These are phyloP conservation scores for Plasmodium blacklocki DNA, from an alignment of 169 alveolate species.

Conservation along the genomic window DNA sequence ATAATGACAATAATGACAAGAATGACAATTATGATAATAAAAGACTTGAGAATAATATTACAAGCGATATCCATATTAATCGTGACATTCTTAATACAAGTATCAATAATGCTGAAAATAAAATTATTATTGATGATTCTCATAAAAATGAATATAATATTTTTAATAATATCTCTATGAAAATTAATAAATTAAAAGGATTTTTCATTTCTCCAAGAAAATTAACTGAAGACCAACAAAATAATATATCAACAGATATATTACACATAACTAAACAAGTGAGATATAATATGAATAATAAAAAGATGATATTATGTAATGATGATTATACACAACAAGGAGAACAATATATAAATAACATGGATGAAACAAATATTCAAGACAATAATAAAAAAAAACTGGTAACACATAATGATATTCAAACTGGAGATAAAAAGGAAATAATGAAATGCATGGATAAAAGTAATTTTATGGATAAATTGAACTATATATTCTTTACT, in stretches of 20 bases:
- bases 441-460: background rate
- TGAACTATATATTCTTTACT: conserved; percentile 17
- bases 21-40: too few relatives aligned
- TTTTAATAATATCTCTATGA: conserved; percentile 26
- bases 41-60: too few relatives aligned
- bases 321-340: background rate
- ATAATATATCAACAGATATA: background rate
- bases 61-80: too few relatives aligned
- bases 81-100: too few relatives aligned
- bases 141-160: conserved; percentile 3
- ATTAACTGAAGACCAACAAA: background rate
- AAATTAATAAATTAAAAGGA: conserved; percentile 13
- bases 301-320: background rate
- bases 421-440: background rate
- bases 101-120: too few relatives aligned
- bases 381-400: background rate
- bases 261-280: background rate
- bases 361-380: background rate
- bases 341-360: background rate
- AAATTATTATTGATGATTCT: too few relatives aligned
- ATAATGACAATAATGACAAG: too few relatives aligned
- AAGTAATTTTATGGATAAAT: conserved; percentile 13
- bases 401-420: background rate
- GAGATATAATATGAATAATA: background rate
- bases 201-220: conserved; percentile 11